Evolutionary conservation across 257 asterid genomes (phyloP).

Genomic region (Solanum chilense): DNA sequence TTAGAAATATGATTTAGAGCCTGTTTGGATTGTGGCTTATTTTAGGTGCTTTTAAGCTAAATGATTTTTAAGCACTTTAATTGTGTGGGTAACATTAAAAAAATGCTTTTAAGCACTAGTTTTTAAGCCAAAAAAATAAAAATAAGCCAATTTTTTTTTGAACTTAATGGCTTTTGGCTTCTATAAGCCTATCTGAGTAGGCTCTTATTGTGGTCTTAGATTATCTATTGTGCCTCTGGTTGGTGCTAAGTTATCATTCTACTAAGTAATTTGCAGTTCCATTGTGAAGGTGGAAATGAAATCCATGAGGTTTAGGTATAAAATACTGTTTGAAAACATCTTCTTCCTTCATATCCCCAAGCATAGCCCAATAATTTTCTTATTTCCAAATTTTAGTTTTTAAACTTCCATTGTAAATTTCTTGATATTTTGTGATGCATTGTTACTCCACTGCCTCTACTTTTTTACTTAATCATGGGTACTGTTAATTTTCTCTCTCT

Average conservation of each 20-base stretch:
- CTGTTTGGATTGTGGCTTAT: neutral
- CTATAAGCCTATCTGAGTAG: neutral
- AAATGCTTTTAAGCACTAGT: neutral
- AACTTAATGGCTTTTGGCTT: neutral
- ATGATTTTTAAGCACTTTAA: neutral
- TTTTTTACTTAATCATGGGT: neutral
- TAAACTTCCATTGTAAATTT: neutral
- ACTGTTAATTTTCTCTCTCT: neutral
- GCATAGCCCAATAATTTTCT: neutral
- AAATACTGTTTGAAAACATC: neutral
- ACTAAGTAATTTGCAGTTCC: neutral
- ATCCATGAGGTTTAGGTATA: neutral
- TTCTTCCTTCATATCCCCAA: neutral
- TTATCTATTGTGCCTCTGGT: neutral
- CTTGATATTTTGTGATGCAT: neutral
- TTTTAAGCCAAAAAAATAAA: neutral
- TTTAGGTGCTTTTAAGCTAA: neutral
- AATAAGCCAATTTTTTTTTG: too few species aligned
- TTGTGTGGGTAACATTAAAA: neutral
- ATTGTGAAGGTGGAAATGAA: neutral
- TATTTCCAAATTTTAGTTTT: neutral
- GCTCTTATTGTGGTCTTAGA: neutral
- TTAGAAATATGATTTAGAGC: neutral
- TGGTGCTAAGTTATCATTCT: neutral
- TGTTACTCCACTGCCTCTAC: neutral